Base-by-base conservation (phyloP, 2,329 filamentous ascomycete genomes). In the Colletotrichum endophyticum region DNA sequence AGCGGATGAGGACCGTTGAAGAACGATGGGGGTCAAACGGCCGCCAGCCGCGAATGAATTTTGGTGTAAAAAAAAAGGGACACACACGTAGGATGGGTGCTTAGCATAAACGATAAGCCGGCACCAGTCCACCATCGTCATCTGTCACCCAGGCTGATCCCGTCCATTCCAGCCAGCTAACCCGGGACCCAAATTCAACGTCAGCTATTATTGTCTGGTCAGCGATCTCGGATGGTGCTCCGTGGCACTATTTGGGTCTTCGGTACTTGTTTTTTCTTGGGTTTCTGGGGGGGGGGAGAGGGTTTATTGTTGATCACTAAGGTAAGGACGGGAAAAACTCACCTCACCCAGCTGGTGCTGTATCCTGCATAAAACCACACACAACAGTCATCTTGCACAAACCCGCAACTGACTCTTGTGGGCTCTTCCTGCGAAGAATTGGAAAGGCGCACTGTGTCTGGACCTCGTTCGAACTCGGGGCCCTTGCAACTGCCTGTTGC, bases 81-180 rank as follows among this genome's bases (percentile, higher is more conserved):
- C 39, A 53, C 19, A 15, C 57, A 22, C 57, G 57, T 5, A 61
- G 16, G 27, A 32, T 3, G 2, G 59, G 0, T 22, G 27, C 73
- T 73, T 73, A 73, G 70, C 74, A 76, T 74, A 59, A 61, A 27
- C 27, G 34, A 76, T 76, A 70, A 73, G 62, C 70, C 22, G 25
- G 57, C 44, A 53, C n/a, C n/a, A 53, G 22, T 53, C 44, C 44
- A 53, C 32, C 59, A 66, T 66, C 64, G 44, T 76, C 73, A 69
- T n/a, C 70, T n/a, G 44, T 73, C 64, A 66, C 22, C 25, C 70
- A 76, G 70, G 73, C 70, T 61, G 57, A 73, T 76, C 64, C 70
- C 70, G 36, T 74, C 57, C 28, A 66, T 62, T n/a, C 9, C 57
- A 66, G 44, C 57, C 28, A 19, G 49, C 62, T 25, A 69, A 12